phyloP scores from a whole-genome alignment of 495 filamentous ascomycete species.

The Penicillium flavigenum region DNA sequence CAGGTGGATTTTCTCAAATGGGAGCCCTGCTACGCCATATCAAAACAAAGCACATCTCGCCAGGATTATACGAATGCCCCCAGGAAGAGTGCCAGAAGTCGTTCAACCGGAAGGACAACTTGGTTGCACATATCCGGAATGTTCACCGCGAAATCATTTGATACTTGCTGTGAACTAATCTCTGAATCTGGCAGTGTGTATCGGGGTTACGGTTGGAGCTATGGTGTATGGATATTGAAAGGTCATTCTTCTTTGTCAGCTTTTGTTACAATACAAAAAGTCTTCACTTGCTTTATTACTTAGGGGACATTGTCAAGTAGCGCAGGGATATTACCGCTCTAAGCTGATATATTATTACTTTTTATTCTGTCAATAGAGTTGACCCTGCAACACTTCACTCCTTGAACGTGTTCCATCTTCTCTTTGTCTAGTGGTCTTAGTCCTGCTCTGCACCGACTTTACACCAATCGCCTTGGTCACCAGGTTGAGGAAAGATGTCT shows the following conservation, averaged over 20 bases:
- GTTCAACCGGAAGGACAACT: slow-evolving; percentile 24
- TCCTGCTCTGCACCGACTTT: too few relatives aligned
- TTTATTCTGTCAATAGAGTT: background rate
- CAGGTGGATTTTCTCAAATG: slow-evolving; percentile 16
- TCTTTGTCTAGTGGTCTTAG: too few relatives aligned
- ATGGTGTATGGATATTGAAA: background rate
- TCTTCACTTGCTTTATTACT: background rate
- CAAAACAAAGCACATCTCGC: slow-evolving; percentile 19
- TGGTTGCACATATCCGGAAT: slow-evolving; percentile 17
- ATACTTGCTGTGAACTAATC: background rate
- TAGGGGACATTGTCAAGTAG: background rate
- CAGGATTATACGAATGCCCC: slow-evolving; percentile 14
- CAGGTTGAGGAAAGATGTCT: too few relatives aligned
- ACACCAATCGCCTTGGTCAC: too few relatives aligned
- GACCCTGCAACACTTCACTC: background rate
- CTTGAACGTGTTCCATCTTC: too few relatives aligned
- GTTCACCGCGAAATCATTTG: background rate
- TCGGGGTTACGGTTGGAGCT: background rate
- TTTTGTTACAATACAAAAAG: background rate
- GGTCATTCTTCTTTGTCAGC: background rate
- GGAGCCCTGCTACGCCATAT: slow-evolving; percentile 22
- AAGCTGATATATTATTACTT: background rate
- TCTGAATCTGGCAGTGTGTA: background rate
- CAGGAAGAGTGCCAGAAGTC: slow-evolving; percentile 3
- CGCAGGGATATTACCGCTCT: background rate